phyloP scores from a whole-genome alignment of 306 rosid species.

The Castanospermum australe region DNA sequence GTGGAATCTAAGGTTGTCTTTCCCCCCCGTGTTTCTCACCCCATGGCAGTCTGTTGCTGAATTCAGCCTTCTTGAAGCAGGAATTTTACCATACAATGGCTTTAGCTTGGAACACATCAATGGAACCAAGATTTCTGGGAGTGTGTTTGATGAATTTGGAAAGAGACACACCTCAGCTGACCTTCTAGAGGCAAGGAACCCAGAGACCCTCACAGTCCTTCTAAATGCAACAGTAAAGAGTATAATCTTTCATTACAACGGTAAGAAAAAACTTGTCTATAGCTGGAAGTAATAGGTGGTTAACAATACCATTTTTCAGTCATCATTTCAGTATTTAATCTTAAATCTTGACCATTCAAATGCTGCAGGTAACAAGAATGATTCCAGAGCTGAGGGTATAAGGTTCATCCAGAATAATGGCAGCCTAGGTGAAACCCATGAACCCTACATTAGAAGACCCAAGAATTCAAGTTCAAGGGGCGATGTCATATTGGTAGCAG shows the following conservation, averaged over 20 bases:
- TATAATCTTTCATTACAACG: constrained; percentile 49
- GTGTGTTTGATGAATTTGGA: constrained; percentile 60
- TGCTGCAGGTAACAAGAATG: constrained; percentile 44
- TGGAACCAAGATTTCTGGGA: constrained; percentile 77
- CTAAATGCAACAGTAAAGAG: constrained; percentile 69
- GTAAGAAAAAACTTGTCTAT: constrained; percentile 32
- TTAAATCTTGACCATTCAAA: constrained; percentile 6
- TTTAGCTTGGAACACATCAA: constrained; percentile 62
- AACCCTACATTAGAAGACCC: constrained; percentile 52
- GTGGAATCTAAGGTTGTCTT: constrained; percentile 68
- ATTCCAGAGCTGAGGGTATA: constrained; percentile 56
- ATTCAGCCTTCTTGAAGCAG: constrained; percentile 74
- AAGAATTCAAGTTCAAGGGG: constrained; percentile 47
- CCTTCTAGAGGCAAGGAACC: constrained; percentile 62
- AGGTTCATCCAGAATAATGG: constrained; percentile 62
- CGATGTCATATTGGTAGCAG: constrained; percentile 75
- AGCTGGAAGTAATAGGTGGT: background rate
- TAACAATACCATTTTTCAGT: background rate
- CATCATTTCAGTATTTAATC: background rate
- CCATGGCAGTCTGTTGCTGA: constrained; percentile 71
- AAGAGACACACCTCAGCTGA: constrained; percentile 68
- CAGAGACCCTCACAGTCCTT: constrained; percentile 50
- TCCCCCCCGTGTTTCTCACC: constrained; percentile 51
- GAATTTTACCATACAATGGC: constrained; percentile 72
- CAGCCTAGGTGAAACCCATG: constrained; percentile 31